Evolutionary conservation across 1,139 yeast genomes (phyloP).

Genomic region (Yarrowia galli): DNA sequence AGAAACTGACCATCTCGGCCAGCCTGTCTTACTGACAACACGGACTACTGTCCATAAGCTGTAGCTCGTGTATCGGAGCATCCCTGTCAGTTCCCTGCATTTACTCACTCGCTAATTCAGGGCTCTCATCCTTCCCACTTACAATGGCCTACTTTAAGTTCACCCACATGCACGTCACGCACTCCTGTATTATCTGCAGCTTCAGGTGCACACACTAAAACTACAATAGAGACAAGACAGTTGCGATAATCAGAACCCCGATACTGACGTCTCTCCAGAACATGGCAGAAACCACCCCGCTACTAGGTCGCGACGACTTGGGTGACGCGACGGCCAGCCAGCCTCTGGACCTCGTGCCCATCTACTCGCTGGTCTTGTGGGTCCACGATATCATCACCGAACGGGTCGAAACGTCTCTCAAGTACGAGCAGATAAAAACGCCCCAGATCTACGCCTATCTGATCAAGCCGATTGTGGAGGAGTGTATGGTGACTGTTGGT

Average conservation of each 20-base stretch:
- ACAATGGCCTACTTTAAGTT: too few species aligned
- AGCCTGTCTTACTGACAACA: too few species aligned
- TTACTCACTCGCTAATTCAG: too few species aligned
- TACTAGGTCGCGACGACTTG: conserved; percentile 8
- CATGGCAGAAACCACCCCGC: conserved; percentile 26
- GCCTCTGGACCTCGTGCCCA: conserved; percentile 32
- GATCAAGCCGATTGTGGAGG: conserved; percentile 58
- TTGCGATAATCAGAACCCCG: not conserved
- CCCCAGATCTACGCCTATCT: conserved; percentile 62
- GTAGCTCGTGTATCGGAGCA: too few species aligned
- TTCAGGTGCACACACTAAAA: too few species aligned
- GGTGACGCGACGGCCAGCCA: conserved; percentile 16
- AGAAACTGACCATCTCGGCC: too few species aligned
- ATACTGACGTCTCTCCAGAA: not conserved
- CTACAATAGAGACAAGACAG: not conserved
- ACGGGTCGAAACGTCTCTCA: conserved; percentile 58
- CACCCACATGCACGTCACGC: not conserved
- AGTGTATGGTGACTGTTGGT: conserved; percentile 41
- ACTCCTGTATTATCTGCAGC: not conserved
- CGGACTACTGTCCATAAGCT: too few species aligned
- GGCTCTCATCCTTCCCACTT: too few species aligned
- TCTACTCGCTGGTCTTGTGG: conserved; percentile 33
- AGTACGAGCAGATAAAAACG: conserved; percentile 62
- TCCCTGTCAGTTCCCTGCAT: too few species aligned
- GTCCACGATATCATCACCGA: conserved; percentile 50